Evolutionary conservation across 1,139 yeast species (phyloP).

Genomic region (Pichia sp.): DNA sequence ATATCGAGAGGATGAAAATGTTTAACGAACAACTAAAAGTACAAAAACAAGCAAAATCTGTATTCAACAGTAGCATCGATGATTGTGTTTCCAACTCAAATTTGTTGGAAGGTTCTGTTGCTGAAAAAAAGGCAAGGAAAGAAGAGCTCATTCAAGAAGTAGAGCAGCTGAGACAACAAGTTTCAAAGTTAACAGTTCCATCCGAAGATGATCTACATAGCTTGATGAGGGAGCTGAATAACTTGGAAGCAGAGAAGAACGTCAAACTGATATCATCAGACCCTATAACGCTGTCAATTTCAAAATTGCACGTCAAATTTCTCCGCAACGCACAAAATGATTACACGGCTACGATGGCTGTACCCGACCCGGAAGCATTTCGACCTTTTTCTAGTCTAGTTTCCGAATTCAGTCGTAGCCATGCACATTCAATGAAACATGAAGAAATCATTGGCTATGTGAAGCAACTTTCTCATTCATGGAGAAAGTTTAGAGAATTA

Average conservation of each 20-base stretch:
- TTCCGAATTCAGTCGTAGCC: slow-evolving; percentile 1
- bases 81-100: no score
- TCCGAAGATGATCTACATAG: slow-evolving; percentile 2
- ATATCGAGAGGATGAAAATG: slow-evolving; percentile 8
- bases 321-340: neutral
- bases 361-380: slow-evolving; percentile 3
- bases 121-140: slow-evolving; percentile 5
- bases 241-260: slow-evolving; percentile 6
- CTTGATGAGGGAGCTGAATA: slow-evolving; percentile 2
- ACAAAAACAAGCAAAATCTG: slow-evolving; percentile 2
- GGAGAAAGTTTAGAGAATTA: slow-evolving; percentile 7
- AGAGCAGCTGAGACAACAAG: slow-evolving; percentile 2
- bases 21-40: slow-evolving; percentile 3
- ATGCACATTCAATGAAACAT: neutral
- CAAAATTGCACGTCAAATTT: neutral
- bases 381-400: slow-evolving; percentile 8
- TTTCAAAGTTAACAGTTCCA: slow-evolving; percentile 7
- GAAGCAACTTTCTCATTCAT: slow-evolving; percentile 1
- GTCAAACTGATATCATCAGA: slow-evolving; percentile 3
- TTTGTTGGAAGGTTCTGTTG: no score
- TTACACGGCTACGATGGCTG: neutral
- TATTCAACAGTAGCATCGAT: no score
- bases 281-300: slow-evolving; percentile 5
- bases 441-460: neutral
- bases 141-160: slow-evolving; percentile 6